Conservation (phyloP, 164 flowering plant species). For the Houttuynia cordata region DNA sequence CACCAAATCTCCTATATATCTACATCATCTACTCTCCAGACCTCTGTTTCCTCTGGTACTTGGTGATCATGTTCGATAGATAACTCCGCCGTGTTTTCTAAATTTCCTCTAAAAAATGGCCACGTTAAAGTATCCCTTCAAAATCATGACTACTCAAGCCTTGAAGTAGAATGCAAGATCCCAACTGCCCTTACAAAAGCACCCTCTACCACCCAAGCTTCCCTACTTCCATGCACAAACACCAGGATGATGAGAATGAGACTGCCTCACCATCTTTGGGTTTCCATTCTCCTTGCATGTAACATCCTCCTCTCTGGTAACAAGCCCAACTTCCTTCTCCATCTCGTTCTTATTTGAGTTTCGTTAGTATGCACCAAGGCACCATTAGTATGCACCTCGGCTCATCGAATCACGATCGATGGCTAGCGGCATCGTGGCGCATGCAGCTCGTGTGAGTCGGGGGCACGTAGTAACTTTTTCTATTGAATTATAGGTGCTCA, state of each 20-base stretch:
- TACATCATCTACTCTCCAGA: neutral
- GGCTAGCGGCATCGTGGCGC: no score
- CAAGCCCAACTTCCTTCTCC: neutral
- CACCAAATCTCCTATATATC: neutral
- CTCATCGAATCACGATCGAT: no score
- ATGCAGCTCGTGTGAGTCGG: no score
- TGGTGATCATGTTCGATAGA: neutral
- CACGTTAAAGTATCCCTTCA: no score
- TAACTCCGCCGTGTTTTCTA: neutral
- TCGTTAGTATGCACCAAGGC: no score
- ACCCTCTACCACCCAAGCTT: neutral
- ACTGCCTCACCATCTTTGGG: neutral
- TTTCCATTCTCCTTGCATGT: neutral
- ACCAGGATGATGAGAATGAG: neutral
- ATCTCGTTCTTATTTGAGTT: no score
- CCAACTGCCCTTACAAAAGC: neutral
- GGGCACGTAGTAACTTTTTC: no score
- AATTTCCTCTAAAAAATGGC: neutral
- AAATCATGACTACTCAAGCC: no score
- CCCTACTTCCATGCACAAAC: neutral
- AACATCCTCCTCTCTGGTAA: neutral
- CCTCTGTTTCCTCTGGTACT: neutral
- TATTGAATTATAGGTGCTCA: no score
- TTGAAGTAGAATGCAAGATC: constrained; percentile 3
- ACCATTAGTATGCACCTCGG: no score